Percentiles rank a stretch among this genome's conserved stretches.
These are phyloP conservation scores for Umbelopsis sp. DNA, from an alignment of 192 early-diverging fungal genomes.

Conservation along the genomic window DNA sequence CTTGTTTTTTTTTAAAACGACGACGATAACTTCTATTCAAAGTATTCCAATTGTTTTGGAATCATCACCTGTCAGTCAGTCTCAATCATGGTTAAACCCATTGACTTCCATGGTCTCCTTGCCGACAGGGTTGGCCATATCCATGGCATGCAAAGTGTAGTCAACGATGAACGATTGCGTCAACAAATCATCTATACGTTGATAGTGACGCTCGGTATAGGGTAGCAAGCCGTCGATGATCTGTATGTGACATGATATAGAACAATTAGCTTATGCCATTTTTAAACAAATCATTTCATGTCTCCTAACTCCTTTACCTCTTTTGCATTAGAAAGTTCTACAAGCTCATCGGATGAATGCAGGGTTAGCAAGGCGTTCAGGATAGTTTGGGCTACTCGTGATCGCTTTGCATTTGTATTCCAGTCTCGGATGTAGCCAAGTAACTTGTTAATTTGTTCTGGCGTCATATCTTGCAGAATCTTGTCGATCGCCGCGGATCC, in stretches of 20 bases:
- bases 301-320: conserved; percentile 46
- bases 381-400: conserved; percentile 78
- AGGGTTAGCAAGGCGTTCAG: conserved; percentile 76
- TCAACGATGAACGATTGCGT: conserved; percentile 87
- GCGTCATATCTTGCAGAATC: conserved; percentile 63
- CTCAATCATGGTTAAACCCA: conserved; percentile 10
- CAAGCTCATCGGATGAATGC: conserved; percentile 67
- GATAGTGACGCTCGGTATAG: conserved; percentile 92
- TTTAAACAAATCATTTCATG: neutral
- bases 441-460: conserved; percentile 77
- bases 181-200: conserved; percentile 74
- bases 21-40: no score
- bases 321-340: conserved; percentile 79
- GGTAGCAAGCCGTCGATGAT: conserved; percentile 82
- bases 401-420: conserved; percentile 91
- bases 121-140: conserved; percentile 49
- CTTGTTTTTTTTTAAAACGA: neutral
- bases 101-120: conserved; percentile 29
- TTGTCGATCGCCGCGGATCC: conserved; percentile 70
- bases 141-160: conserved; percentile 91
- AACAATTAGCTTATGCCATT: conserved; percentile 18
- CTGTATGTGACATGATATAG: conserved; percentile 18
- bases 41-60: neutral
- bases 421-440: conserved; percentile 87
- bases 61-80: neutral